These are phyloP conservation scores for Priceomyces melissophilus DNA, from an alignment of 805 yeast species.

Conservation along the genomic window DNA sequence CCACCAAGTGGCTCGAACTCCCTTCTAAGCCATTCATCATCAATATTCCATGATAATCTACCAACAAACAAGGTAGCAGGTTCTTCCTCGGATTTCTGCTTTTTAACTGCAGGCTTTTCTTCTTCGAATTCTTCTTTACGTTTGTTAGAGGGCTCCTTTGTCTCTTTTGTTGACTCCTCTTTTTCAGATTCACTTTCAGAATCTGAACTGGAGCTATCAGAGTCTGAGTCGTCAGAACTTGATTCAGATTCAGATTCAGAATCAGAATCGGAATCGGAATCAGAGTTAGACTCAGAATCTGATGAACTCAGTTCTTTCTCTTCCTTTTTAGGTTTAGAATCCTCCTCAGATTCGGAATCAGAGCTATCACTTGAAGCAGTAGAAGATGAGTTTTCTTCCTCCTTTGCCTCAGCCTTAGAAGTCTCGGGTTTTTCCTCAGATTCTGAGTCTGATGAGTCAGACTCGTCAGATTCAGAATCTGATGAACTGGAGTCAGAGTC, in stretches of 20 bases:
- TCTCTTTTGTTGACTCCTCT: conserved; percentile 19
- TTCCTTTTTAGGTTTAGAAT: conserved; percentile 24
- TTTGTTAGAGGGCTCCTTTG: conserved; percentile 27
- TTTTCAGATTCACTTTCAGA: conserved; percentile 29
- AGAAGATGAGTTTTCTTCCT: conserved; percentile 9
- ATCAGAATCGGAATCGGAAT: conserved; percentile 23
- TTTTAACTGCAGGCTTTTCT: conserved; percentile 38
- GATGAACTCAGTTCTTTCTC: conserved; percentile 11
- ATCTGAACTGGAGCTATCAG: conserved; percentile 18
- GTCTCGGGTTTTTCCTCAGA: conserved; percentile 23
- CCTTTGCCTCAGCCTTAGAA: conserved; percentile 14
- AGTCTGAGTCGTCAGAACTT: conserved; percentile 10
- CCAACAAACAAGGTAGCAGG: conserved; percentile 94
- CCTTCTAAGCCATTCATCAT: conserved; percentile 86
- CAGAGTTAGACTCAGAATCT: conserved; percentile 15
- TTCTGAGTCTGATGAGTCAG: conserved; percentile 10
- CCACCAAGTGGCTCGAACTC: conserved; percentile 85
- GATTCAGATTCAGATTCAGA: conserved; percentile 30
- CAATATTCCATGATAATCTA: conserved; percentile 95
- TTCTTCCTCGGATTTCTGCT: conserved; percentile 59
- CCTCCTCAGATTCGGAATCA: conserved; percentile 27
- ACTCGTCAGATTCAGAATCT: conserved; percentile 23
- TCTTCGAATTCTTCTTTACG: conserved; percentile 34
- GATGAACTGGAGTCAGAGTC: conserved; percentile 18
- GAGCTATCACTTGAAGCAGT: conserved; percentile 25